Evolutionary conservation across 2,329 filamentous ascomycete species (phyloP), one percentile per base, ranked within the genome.

Genomic region (Plenodomus biglobosus): DNA sequence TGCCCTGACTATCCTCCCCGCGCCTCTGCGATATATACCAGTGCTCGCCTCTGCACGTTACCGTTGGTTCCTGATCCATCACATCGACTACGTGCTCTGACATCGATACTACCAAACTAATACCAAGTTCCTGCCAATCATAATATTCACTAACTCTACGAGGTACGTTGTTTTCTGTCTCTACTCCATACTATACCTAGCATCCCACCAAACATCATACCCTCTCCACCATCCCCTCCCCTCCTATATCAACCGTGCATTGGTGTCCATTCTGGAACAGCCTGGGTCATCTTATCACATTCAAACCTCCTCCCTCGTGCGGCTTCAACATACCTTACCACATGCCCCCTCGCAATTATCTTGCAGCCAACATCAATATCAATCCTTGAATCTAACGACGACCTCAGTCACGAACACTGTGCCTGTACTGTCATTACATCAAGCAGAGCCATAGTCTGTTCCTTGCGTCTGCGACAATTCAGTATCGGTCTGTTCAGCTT

Each of bases 11-110:
- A 59, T 53, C 49, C 49, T 61, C 59, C 58, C 59, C 59, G 58
- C 65, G 49, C 59, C 56, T 55, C 57, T 58, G 44, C 57, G 52
- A 59, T 68, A 70, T 71, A 70, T 70, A 69, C 66, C 61, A 49
- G 42, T 52, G 53, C 53, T 56, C 55, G 62, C 56, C 56, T 53
- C 58, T 64, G 52, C 58, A 58, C 56, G 53, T 61, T 63, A 65
- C 62, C 61, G 42, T 56, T 62, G 62, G 60, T 44, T 54, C 56
- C 49, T 41, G 40, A 50, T 44, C 47, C 52, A 53, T 49, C 42
- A 56, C 53, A 39, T 54, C 49, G 41, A 58, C 53, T 44, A 54
- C 48, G 27, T 32, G 38, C 36, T 40, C 52, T 42, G 38, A 52
- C 55, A 50, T 45, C 38, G 8, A 38, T 46, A 40, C 37, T 49